Base-by-base conservation (phyloP, 495 filamentous ascomycete genomes). In the Evernia prunastri region DNA sequence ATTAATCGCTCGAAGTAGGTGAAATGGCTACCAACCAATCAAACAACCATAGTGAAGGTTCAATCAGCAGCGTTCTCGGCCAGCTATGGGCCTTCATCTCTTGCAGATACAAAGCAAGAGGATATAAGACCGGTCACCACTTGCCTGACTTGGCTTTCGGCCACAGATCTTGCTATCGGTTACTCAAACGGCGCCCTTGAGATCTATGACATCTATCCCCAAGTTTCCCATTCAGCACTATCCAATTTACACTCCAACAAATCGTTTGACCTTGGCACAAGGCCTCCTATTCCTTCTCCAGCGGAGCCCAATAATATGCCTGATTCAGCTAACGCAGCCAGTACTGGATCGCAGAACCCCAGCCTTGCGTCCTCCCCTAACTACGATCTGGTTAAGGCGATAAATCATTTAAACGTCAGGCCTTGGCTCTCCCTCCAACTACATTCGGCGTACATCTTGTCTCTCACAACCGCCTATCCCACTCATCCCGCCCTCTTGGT, bases 131-230 rank as follows among this genome's bases (percentile, higher is more conserved):
- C 51, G 51, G 70, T 89, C 42, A 84, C 78, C 67, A 86, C 86
- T 17, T 84, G 78, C 64, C 60, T 89, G 42, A 71, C 79, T 59
- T 90, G 87, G 87, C 73, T 88, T 29, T 87, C 86, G 6, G 73
- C 77, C 13, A 83, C 76, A 54, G 76, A 83, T 56, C 75, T 90
- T 58, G 83, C 82, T n/a, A 81, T 82, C 20, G 85, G 84, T 37
- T 84, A 81, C 58, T 79, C 85, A n/a, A 82, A 84, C 63, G 87
- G 87, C 35, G 81, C 74, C 63, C 76, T 88, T 18, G 82, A 80
- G 4, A 72, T 85, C 58, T 89, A 78, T 74, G 80, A 80, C 69
- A 83, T 86, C 60, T 72, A 65, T 23, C 70, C 71, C 70, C 69
- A 49, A 17, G 0, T 17, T 1, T 8, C 29, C 15, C 51, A 20